phyloP scores from a whole-genome alignment of 2,329 filamentous ascomycete genomes.

The Coleophoma eucalyptorum region DNA sequence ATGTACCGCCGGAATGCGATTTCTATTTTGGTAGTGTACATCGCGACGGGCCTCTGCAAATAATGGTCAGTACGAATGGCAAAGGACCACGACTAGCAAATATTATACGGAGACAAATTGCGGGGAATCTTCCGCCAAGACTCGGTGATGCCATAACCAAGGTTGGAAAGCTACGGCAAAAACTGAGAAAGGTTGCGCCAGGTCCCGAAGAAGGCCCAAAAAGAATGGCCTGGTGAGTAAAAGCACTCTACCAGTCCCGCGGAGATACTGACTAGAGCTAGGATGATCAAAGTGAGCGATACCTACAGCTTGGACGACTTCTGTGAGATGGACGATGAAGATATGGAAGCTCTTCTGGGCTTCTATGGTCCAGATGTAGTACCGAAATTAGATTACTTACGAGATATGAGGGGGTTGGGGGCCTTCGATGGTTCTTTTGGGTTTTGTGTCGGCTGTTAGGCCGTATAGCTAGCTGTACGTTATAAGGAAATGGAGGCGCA shows the following conservation, averaged over 20 bases:
- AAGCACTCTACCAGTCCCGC: not conserved
- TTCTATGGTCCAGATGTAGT: conserved; percentile 62
- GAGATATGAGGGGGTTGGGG: conserved; percentile 41
- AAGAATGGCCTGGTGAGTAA: conserved; percentile 78
- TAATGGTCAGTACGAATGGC: conserved; percentile 98
- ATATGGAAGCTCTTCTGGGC: conserved; percentile 79
- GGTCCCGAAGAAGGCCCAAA: conserved; percentile 71
- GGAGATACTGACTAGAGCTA: conserved; percentile 34
- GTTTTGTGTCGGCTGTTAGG: conserved; percentile 25
- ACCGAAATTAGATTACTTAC: conserved; percentile 50
- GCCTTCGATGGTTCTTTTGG: conserved; percentile 29
- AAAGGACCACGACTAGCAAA: conserved; percentile 91
- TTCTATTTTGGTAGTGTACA: conserved; percentile 98
- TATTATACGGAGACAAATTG: conserved; percentile 80
- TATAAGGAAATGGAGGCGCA: too few relatives aligned
- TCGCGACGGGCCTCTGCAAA: conserved; percentile 89
- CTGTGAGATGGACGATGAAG: conserved; percentile 74
- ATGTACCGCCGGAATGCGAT: conserved; percentile 94
- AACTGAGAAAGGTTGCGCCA: conserved; percentile 75
- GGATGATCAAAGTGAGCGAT: conserved; percentile 92
- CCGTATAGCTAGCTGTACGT: too few relatives aligned
- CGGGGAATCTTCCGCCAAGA: conserved; percentile 68
- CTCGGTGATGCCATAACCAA: conserved; percentile 82
- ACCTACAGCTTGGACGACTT: conserved; percentile 81
- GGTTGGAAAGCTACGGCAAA: conserved; percentile 75